These are phyloP conservation scores for Hibiscus mutabilis DNA, from an alignment of 345 rosid genomes.

Conservation along the genomic window DNA sequence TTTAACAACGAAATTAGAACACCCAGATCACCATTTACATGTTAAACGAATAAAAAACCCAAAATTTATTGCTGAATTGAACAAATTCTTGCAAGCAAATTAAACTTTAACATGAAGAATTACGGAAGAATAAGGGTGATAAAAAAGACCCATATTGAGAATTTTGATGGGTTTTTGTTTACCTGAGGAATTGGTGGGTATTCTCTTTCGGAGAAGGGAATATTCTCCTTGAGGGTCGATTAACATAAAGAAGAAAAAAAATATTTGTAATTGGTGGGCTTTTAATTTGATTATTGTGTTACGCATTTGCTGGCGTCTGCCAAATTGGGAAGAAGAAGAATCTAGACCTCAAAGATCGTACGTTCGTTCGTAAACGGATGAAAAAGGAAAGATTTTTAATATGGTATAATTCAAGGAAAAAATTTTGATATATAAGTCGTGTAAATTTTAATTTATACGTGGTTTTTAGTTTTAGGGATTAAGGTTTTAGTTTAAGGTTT, in stretches of 20 bases:
- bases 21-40: neutral
- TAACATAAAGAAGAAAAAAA: too few species aligned
- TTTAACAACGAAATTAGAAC: neutral
- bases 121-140: neutral
- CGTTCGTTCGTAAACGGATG: neutral
- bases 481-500: too few species aligned
- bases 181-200: constrained; percentile 3
- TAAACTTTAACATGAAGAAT: neutral
- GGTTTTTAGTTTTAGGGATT: too few species aligned
- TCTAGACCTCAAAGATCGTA: neutral
- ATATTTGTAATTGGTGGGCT: neutral
- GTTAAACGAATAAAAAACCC: neutral
- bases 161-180: constrained; percentile 1
- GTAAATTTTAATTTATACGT: too few species aligned
- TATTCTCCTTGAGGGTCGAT: too few species aligned
- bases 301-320: constrained; percentile 8
- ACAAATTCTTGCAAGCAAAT: neutral
- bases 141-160: constrained; percentile 12
- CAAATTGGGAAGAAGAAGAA: neutral
- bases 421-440: too few species aligned
- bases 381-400: too few species aligned
- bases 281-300: neutral
- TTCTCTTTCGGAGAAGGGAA: neutral
- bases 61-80: neutral
- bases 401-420: too few species aligned